phyloP scores from a whole-genome alignment of 78 protist species.

The Emiliania huxleyi region DNA sequence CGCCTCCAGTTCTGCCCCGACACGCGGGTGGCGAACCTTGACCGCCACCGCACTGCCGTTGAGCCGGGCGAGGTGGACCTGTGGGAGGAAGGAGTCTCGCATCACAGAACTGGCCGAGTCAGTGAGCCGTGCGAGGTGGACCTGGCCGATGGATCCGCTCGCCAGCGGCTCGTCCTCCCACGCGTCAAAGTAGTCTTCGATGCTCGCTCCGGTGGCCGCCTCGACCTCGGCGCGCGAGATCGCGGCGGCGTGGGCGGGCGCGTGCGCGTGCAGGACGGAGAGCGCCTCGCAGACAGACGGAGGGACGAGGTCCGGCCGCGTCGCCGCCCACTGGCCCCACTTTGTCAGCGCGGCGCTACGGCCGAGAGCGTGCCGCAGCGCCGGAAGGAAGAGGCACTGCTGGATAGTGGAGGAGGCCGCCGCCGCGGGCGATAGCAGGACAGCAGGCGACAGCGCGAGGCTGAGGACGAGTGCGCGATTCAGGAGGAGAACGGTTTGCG shows the following conservation, averaged over 20 bases:
- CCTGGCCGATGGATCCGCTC: conserved; percentile 53
- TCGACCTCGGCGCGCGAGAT: background rate
- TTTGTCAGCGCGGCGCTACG: too few species aligned
- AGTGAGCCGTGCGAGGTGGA: background rate
- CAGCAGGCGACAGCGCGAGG: too few species aligned
- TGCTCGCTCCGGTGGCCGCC: background rate
- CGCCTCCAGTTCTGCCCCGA: background rate
- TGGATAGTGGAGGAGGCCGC: too few species aligned
- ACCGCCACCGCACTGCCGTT: conserved; percentile 10
- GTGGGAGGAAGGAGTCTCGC: background rate
- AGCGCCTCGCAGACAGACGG: background rate
- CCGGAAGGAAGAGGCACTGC: too few species aligned
- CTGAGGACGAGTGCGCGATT: too few species aligned
- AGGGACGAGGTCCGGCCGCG: conserved; percentile 32
- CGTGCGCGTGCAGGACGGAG: conserved; percentile 5
- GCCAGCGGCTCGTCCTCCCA: background rate
- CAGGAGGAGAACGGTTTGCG: too few species aligned
- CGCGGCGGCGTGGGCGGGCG: background rate
- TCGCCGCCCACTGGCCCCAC: conserved; percentile 52
- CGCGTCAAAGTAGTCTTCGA: background rate
- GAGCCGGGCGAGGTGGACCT: background rate
- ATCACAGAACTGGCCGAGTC: too few species aligned
- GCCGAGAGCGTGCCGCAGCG: too few species aligned
- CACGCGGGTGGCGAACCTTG: conserved; percentile 58
- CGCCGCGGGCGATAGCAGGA: too few species aligned